Evolutionary conservation across 1,284 basidiomycete species (phyloP).

Genomic region (Naganishia albida): DNA sequence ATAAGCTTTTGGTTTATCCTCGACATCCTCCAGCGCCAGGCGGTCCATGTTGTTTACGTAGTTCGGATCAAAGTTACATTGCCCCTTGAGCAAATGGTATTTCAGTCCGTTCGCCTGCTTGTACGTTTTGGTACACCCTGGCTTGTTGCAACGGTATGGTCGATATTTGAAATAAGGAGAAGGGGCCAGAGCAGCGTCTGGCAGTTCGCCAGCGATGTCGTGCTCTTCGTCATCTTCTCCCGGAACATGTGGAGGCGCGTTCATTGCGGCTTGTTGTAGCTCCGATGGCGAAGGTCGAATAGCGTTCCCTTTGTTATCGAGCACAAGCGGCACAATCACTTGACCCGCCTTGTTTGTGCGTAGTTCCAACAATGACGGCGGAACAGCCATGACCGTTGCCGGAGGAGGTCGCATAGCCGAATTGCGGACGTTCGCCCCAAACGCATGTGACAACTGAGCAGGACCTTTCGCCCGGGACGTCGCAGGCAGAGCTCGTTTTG

Average conservation of each 20-base stretch:
- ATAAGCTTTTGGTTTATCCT: constrained; percentile 75
- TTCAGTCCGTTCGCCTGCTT: constrained; percentile 96
- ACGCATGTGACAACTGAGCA: constrained; percentile 17
- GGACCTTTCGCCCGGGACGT: constrained; percentile 8
- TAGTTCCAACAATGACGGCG: constrained; percentile 26
- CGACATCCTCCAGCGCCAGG: constrained; percentile 77
- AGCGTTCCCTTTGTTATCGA: neutral
- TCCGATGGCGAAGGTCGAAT: constrained; percentile 23
- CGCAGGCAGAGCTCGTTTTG: constrained; percentile 15
- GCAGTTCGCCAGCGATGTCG: neutral
- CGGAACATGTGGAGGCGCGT: constrained; percentile 11
- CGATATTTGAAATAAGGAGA: constrained; percentile 62
- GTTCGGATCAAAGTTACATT: constrained; percentile 85
- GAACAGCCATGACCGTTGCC: constrained; percentile 26
- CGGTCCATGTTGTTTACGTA: constrained; percentile 67
- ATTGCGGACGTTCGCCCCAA: constrained; percentile 26
- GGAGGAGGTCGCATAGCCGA: constrained; percentile 6
- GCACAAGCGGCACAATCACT: constrained; percentile 16
- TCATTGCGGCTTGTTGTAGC: constrained; percentile 25
- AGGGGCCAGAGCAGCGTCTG: constrained; percentile 40
- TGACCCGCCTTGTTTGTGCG: constrained; percentile 15
- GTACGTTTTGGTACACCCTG: constrained; percentile 97
- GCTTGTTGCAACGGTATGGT: constrained; percentile 94
- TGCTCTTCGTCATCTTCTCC: constrained; percentile 18
- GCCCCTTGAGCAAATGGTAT: constrained; percentile 55